Conservation (phyloP, 768 basidiomycete genomes). For the Termitomyces titanicus region DNA sequence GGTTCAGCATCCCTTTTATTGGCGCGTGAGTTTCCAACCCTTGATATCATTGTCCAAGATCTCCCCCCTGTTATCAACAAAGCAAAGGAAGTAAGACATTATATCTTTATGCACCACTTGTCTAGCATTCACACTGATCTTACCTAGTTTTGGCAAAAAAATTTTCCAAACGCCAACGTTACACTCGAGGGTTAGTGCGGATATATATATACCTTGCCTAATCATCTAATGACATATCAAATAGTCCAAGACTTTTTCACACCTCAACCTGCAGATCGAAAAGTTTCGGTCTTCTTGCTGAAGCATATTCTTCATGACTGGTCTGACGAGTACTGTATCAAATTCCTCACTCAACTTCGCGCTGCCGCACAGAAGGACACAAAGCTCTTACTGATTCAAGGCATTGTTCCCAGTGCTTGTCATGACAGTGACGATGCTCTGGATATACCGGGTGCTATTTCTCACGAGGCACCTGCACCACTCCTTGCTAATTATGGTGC, state of each 20-base stretch:
- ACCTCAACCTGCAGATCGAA: neutral
- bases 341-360: constrained; percentile 3
- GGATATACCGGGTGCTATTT: constrained; percentile 20
- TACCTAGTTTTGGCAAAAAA: neutral
- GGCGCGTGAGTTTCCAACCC: constrained; percentile 23
- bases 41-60: constrained; percentile 29
- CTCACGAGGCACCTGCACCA: constrained; percentile 20
- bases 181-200: constrained; percentile 5
- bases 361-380: neutral
- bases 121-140: neutral
- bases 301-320: constrained; percentile 9
- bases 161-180: neutral
- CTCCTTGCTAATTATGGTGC: constrained; percentile 37
- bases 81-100: constrained; percentile 12
- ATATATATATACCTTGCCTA: neutral
- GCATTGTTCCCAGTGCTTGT: constrained; percentile 3
- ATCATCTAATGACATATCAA: neutral
- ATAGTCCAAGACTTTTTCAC: constrained; percentile 7
- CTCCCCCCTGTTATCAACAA: constrained; percentile 20
- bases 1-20: constrained; percentile 26
- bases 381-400: constrained; percentile 5
- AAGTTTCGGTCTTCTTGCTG: constrained; percentile 1
- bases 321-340: constrained; percentile 4
- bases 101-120: too few species aligned
- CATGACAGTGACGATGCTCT: constrained; percentile 1